Base-by-base conservation (phyloP, 2,329 filamentous ascomycete genomes). In the Coleophoma eucalyptorum region DNA sequence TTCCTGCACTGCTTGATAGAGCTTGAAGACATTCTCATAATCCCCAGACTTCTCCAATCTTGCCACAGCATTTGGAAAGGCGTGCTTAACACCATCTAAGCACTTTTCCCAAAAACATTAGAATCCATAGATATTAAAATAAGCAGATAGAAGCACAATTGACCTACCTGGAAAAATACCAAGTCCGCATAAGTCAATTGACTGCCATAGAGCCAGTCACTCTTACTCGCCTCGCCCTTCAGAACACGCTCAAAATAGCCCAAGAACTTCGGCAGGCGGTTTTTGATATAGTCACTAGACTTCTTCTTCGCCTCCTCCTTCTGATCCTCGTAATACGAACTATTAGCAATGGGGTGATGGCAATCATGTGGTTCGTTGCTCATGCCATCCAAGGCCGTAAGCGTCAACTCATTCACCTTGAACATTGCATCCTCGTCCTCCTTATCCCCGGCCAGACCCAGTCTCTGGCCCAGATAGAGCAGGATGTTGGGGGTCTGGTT, bases 401-500 rank as follows among this genome's bases (percentile, higher is more conserved):
- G 68, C 0, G 78, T 74, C 26, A 91, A 75, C 44, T 74, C 75
- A 51, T 89, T 83, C 54, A 90, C 72, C 50, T 78, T 75, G 55
- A 79, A 84, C 43, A 79, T 66, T 4, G 72, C 80, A 2, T 63
- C 67, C 16, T 66, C 56, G 1, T 71, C 69, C 2, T 73, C 70
- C 5, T 54, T 50, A 3, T 13, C 37, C 1, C 21, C 33, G 5
- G 50, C 54, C 4, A 59, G 43, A 2, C 54, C 55, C 0, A 58
- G 48, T 31, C 50, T 46, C 3, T 75, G 73, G 0, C 74, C 76
- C 0, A 93, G 72, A 66, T 91, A 93, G 7, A 83, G 67, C 15
- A 92, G 73, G 59, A 93, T 90, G 64, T 84, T 89, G 35, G 87
- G 74, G 2, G 85, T 87, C 69, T 93, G 89, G 63, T 71, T 77